A percentile compares a stretch with the other conserved stretches of the same genome.
phyloP scores from a whole-genome alignment of 306 rosid species.

The Begonia fuchsioides region DNA sequence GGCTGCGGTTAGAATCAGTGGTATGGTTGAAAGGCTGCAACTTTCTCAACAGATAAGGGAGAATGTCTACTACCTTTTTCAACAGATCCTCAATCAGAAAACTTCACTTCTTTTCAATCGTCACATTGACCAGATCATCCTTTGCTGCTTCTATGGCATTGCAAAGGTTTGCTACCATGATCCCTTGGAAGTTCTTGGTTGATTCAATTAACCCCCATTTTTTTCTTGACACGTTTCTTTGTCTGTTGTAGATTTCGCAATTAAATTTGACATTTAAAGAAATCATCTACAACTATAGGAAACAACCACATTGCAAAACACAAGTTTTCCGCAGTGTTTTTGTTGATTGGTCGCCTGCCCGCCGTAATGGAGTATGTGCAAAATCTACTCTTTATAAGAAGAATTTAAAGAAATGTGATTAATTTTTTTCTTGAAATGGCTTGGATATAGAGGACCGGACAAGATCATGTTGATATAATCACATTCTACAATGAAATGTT shows the following conservation, averaged over 20 bases:
- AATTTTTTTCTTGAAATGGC: constrained; percentile 17
- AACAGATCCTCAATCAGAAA: constrained; percentile 63
- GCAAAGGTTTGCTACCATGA: constrained; percentile 51
- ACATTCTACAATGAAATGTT: constrained; percentile 78
- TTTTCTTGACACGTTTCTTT: constrained; percentile 7
- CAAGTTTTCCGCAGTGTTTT: constrained; percentile 91
- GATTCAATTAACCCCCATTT: constrained; percentile 4
- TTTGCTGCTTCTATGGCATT: constrained; percentile 92
- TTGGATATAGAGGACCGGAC: constrained; percentile 54
- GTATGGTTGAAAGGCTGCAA: constrained; percentile 95
- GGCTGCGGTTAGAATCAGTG: constrained; percentile 95
- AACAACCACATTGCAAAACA: constrained; percentile 85
- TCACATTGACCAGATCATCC: constrained; percentile 89
- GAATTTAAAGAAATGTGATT: too few relatives aligned
- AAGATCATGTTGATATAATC: constrained; percentile 83
- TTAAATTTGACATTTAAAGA: constrained; percentile 72
- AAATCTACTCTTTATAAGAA: constrained; percentile 6
- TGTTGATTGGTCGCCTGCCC: constrained; percentile 63
- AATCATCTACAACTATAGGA: constrained; percentile 78
- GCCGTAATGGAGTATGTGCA: constrained; percentile 56
- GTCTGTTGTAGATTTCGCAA: constrained; percentile 75
- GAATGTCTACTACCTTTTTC: constrained; percentile 81
- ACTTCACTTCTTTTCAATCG: constrained; percentile 80
- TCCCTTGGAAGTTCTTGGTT: constrained; percentile 6
- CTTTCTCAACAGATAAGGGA: constrained; percentile 82